phyloP scores from a whole-genome alignment of 2,329 filamentous ascomycete genomes.

The Apiospora kogelbergensis region DNA sequence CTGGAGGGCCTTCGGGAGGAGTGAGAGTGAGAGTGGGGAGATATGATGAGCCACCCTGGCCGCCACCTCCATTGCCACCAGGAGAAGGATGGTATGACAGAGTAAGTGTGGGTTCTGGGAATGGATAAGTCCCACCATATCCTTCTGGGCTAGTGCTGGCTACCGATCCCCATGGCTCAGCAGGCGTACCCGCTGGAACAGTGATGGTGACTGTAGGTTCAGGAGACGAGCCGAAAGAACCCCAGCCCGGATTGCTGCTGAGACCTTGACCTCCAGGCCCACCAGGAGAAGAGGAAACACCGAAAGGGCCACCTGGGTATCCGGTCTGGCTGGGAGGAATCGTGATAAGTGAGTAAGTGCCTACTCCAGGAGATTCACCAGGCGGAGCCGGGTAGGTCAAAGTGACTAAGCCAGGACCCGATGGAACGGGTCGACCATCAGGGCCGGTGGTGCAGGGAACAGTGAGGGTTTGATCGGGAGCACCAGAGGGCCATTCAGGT shows the following conservation, averaged over 20 bases:
- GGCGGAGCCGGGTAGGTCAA: constrained; percentile 12
- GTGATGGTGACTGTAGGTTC: not conserved
- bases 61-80: constrained; percentile 4
- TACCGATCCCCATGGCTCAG: not conserved
- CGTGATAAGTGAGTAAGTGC: constrained; percentile 12
- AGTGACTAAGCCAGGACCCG: constrained; percentile 13
- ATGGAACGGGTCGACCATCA: not conserved
- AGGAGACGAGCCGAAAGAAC: not conserved
- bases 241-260: not conserved
- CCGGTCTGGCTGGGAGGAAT: constrained; percentile 2
- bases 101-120: constrained; percentile 6
- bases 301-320: constrained; percentile 11
- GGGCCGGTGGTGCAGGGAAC: constrained; percentile 12
- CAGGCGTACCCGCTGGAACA: not conserved
- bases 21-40: not conserved
- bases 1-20: not conserved
- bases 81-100: constrained; percentile 8
- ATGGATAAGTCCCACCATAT: constrained; percentile 1
- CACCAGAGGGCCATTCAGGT: constrained; percentile 19
- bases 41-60: not conserved
- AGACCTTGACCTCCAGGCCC: constrained; percentile 2
- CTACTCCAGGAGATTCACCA: constrained; percentile 5
- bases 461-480: constrained; percentile 12
- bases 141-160: not conserved
- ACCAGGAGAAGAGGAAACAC: constrained; percentile 11